Conservation (phyloP, 257 asterid genomes). For the Coffea eugenioides region DNA sequence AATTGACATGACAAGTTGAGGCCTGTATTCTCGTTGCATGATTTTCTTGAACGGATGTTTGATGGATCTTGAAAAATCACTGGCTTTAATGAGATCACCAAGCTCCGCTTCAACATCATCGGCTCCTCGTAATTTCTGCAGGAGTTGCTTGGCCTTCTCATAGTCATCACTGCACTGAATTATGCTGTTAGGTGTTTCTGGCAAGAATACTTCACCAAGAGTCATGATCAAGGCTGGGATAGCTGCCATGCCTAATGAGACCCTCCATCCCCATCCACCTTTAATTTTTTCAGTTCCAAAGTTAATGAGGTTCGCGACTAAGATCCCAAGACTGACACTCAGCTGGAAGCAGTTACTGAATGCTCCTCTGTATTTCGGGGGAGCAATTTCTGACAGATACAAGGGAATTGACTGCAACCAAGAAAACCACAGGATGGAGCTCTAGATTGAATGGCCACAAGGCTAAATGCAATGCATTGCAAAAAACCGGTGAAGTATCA, state of each 20-base stretch:
- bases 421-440: too few species aligned
- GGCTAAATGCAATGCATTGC: too few species aligned
- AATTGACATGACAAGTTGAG: constrained; percentile 57
- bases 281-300: constrained; percentile 40
- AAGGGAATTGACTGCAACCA: constrained; percentile 47
- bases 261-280: constrained; percentile 73
- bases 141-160: constrained; percentile 31
- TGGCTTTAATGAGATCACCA: constrained; percentile 50
- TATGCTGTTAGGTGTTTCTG: constrained; percentile 60
- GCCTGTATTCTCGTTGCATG: constrained; percentile 33
- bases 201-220: constrained; percentile 41
- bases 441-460: too few species aligned
- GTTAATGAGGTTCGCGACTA: constrained; percentile 46
- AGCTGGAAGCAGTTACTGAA: constrained; percentile 50
- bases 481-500: neutral
- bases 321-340: constrained; percentile 38
- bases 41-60: constrained; percentile 39
- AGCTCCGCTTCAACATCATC: constrained; percentile 46
- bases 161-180: constrained; percentile 33
- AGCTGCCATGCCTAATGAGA: constrained; percentile 43
- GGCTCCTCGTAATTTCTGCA: constrained; percentile 47
- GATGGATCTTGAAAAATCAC: constrained; percentile 26
- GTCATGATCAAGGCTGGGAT: constrained; percentile 36
- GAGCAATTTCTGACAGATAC: constrained; percentile 75
- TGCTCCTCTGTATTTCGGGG: constrained; percentile 48